Evolutionary conservation across 2,329 filamentous ascomycete species (phyloP).

Genomic region (Tetracladium maxilliforme): DNA sequence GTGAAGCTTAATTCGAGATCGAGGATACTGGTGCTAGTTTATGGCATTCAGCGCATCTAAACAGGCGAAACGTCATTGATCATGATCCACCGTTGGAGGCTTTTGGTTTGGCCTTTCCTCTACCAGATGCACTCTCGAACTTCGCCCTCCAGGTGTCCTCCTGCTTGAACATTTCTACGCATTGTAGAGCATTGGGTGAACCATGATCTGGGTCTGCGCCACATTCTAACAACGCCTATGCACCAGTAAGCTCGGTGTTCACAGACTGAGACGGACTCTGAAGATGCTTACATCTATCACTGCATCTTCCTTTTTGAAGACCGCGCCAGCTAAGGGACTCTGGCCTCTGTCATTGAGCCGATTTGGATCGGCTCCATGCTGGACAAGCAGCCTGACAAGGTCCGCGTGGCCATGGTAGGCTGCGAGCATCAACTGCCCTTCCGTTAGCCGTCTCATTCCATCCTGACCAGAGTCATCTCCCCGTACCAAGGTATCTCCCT

Average conservation of each 20-base stretch:
- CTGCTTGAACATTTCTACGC: slow-evolving; percentile 35
- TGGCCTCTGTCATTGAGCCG: slow-evolving; percentile 53
- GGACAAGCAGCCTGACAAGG: slow-evolving; percentile 43
- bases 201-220: slow-evolving; percentile 39
- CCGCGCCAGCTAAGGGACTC: slow-evolving; percentile 54
- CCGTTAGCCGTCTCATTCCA: background rate
- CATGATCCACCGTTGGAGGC: too few species aligned
- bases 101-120: slow-evolving; percentile 31
- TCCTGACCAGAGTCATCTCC: slow-evolving; percentile 1
- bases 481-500: slow-evolving; percentile 53
- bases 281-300: slow-evolving; percentile 36
- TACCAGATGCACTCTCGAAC: slow-evolving; percentile 32
- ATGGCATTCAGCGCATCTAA: too few species aligned
- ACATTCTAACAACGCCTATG: slow-evolving; percentile 30
- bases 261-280: too few species aligned
- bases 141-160: slow-evolving; percentile 31
- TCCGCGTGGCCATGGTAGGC: slow-evolving; percentile 53
- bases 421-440: slow-evolving; percentile 50
- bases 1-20: too few species aligned
- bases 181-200: slow-evolving; percentile 30
- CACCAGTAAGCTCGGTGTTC: too few species aligned
- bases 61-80: too few species aligned
- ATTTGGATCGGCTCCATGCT: slow-evolving; percentile 52
- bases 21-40: too few species aligned
- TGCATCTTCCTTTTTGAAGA: slow-evolving; percentile 56